Conservation (phyloP, 139 green algal genomes). For the Chlamydomonas schloesseri region DNA sequence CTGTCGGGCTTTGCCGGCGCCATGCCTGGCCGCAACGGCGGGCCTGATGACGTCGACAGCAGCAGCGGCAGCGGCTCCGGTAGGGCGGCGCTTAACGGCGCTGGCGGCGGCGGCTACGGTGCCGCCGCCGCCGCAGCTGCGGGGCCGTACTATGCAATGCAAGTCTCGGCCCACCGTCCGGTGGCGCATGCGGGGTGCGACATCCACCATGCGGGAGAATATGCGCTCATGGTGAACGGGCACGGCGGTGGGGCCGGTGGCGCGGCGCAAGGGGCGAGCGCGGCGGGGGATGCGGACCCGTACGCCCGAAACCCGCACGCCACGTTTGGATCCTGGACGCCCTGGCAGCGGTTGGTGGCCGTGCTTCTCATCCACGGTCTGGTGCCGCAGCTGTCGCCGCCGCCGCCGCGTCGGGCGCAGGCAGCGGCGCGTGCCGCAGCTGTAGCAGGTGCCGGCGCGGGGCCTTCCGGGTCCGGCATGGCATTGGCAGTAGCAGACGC, state of each 20-base stretch:
- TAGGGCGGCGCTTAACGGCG: neutral
- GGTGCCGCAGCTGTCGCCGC: neutral
- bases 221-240: neutral
- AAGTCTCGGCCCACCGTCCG: neutral
- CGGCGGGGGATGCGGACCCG: neutral
- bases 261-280: neutral
- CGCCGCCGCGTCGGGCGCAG: neutral
- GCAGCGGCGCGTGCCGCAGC: no score
- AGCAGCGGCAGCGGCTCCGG: neutral
- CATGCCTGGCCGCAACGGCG: neutral
- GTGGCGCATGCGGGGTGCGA: neutral
- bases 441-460: neutral
- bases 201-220: neutral
- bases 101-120: no score
- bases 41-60: neutral
- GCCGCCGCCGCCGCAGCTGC: no score
- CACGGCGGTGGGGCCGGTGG: neutral
- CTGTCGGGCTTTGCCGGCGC: neutral
- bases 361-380: slow-evolving; percentile 47
- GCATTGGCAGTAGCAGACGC: no score
- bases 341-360: slow-evolving; percentile 46
- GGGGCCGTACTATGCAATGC: no score
- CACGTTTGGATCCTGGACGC: neutral
- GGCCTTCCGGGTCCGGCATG: no score
- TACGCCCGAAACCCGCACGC: neutral